These are phyloP conservation scores for Yamadazyma olivae DNA, from an alignment of 805 yeast genomes.

Conservation along the genomic window DNA sequence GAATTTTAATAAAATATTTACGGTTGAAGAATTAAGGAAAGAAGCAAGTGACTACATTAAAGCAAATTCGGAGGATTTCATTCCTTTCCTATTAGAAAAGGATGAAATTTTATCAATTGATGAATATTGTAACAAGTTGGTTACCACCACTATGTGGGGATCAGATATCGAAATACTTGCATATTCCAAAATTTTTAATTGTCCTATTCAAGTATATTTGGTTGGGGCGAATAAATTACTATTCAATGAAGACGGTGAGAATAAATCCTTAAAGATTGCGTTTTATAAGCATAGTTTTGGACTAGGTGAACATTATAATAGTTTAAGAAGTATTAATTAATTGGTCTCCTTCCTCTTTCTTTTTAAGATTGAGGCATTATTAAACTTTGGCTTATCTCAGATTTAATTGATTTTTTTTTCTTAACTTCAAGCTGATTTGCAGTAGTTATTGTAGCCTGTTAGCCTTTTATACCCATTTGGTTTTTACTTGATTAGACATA, in stretches of 20 bases:
- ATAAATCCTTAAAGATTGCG: constrained; percentile 63
- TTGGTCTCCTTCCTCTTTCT: not conserved
- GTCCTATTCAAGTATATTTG: constrained; percentile 73
- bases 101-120: constrained; percentile 66
- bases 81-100: constrained; percentile 77
- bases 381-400: not conserved
- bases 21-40: constrained; percentile 56
- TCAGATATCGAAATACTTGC: constrained; percentile 92
- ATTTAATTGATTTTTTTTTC: not conserved
- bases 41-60: constrained; percentile 67
- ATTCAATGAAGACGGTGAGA: constrained; percentile 55
- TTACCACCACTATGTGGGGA: constrained; percentile 90
- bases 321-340: constrained; percentile 24
- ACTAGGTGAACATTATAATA: constrained; percentile 93
- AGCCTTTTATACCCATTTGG: too few species aligned
- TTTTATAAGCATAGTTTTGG: constrained; percentile 85
- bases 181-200: constrained; percentile 62
- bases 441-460: too few species aligned
- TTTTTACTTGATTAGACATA: too few species aligned
- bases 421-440: too few species aligned
- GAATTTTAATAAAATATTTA: constrained; percentile 40
- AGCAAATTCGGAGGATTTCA: constrained; percentile 61
- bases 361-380: too few species aligned
- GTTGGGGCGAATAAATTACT: constrained; percentile 68
- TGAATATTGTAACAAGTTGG: constrained; percentile 66